Conservation (phyloP, 306 rosid species). For the Fagus crenata region DNA sequence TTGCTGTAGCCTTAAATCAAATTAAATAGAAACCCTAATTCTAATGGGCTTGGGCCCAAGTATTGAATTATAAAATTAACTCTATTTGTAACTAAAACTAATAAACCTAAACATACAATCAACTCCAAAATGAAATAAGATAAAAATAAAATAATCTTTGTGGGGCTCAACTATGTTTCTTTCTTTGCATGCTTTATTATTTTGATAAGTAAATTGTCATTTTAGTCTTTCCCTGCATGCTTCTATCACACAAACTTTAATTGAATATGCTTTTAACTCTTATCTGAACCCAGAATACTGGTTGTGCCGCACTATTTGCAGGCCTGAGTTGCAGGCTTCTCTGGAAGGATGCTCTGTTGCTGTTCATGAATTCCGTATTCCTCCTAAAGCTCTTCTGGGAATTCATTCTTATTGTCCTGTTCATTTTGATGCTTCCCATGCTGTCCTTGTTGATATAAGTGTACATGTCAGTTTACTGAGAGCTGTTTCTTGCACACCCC, state of each 20-base stretch:
- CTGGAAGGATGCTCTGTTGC: conserved; percentile 60
- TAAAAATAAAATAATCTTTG: too few species aligned
- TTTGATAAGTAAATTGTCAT: too few species aligned
- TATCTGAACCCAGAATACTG: conserved; percentile 16
- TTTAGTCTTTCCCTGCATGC: neutral
- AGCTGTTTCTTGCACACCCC: conserved; percentile 44
- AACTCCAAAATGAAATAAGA: too few species aligned
- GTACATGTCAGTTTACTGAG: conserved; percentile 70
- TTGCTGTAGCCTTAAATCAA: too few species aligned
- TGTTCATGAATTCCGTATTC: conserved; percentile 82
- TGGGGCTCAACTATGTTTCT: too few species aligned
- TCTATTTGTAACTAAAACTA: too few species aligned
- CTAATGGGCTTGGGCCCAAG: too few species aligned
- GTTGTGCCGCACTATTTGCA: conserved; percentile 38
- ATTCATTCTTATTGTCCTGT: conserved; percentile 87
- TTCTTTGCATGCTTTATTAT: too few species aligned
- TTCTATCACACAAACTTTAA: conserved; percentile 14
- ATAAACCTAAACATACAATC: too few species aligned
- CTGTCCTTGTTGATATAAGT: conserved; percentile 79
- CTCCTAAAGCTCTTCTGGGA: conserved; percentile 82
- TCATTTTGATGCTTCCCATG: conserved; percentile 74
- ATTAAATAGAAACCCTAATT: too few species aligned
- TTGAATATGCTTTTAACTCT: conserved; percentile 19
- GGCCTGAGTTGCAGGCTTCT: conserved; percentile 56
- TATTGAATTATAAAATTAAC: too few species aligned